Percentiles rank a stretch among this genome's conserved stretches.
phyloP scores from a whole-genome alignment of 73 alveolate genomes.

The Paramecium primaurelia region DNA sequence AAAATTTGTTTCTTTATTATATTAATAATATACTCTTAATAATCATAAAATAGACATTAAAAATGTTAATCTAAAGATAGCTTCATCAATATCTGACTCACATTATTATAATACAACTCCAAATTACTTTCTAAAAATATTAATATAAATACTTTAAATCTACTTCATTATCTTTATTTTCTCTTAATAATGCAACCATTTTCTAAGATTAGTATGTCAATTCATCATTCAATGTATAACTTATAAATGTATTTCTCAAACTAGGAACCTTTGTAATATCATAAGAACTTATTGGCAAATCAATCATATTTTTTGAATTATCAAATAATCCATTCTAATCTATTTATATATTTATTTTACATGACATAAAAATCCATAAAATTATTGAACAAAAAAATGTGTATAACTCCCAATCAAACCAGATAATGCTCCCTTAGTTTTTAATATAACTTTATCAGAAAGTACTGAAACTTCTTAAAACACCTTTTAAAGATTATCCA shows the following conservation, averaged over 20 bases:
- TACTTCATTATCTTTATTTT: neutral
- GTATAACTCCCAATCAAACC: constrained; percentile 19
- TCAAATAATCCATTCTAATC: constrained; percentile 36
- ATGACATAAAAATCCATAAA: neutral
- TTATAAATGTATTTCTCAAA: neutral
- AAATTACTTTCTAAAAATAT: neutral
- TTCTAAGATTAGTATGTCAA: neutral
- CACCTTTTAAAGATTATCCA: neutral
- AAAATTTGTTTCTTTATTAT: neutral
- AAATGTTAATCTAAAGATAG: constrained; percentile 6
- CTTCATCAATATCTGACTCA: neutral
- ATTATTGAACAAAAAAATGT: neutral
- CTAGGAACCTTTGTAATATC: neutral
- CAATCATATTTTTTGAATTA: neutral
- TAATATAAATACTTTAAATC: neutral
- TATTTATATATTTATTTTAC: neutral
- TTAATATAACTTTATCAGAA: neutral
- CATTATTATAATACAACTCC: neutral
- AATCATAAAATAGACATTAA: neutral
- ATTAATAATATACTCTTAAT: neutral
- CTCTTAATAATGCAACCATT: constrained; percentile 47
- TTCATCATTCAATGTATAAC: neutral
- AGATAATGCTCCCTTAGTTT: constrained; percentile 9
- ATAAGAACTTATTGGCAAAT: neutral
- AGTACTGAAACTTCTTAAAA: neutral